Conservation (phyloP, 352 stramenopile genomes). For the Halophytophthora polymorphica region DNA sequence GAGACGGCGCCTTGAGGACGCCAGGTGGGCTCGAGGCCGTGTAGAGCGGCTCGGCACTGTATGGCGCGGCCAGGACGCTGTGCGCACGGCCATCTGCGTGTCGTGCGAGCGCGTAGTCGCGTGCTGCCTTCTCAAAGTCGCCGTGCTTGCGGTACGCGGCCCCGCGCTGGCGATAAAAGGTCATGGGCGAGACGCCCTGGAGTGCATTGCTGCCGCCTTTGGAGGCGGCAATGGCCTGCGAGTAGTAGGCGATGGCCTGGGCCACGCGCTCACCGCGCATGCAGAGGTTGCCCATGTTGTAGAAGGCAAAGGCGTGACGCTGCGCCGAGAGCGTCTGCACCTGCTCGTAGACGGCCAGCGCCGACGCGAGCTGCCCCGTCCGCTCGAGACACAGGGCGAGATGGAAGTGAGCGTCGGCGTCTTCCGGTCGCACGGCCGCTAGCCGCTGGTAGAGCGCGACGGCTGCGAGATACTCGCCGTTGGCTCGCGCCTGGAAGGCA, state of each 20-base stretch:
- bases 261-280: slow-evolving; percentile 35
- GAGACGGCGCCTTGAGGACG: slow-evolving; percentile 1
- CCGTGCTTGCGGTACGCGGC: slow-evolving; percentile 53
- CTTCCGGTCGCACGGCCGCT: slow-evolving; percentile 8
- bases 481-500: slow-evolving; percentile 44
- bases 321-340: slow-evolving; percentile 20
- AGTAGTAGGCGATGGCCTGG: slow-evolving; percentile 47
- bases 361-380: slow-evolving; percentile 28
- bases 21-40: slow-evolving; percentile 4
- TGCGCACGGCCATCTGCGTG: neutral
- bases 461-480: slow-evolving; percentile 39
- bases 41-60: slow-evolving; percentile 20
- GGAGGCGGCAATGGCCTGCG: slow-evolving; percentile 31
- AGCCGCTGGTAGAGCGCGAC: slow-evolving; percentile 35
- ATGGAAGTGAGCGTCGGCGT: slow-evolving; percentile 39
- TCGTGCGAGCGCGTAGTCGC: slow-evolving; percentile 39
- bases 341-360: slow-evolving; percentile 33
- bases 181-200: slow-evolving; percentile 9
- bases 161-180: slow-evolving; percentile 51
- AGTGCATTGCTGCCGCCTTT: slow-evolving; percentile 6
- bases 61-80: neutral
- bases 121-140: slow-evolving; percentile 60
- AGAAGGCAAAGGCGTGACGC: slow-evolving; percentile 44
- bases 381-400: slow-evolving; percentile 50
- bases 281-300: slow-evolving; percentile 53